A percentile compares a stretch with the other conserved stretches of the same genome.
Conservation (phyloP, 345 rosid species). For the Lagerstroemia speciosa region DNA sequence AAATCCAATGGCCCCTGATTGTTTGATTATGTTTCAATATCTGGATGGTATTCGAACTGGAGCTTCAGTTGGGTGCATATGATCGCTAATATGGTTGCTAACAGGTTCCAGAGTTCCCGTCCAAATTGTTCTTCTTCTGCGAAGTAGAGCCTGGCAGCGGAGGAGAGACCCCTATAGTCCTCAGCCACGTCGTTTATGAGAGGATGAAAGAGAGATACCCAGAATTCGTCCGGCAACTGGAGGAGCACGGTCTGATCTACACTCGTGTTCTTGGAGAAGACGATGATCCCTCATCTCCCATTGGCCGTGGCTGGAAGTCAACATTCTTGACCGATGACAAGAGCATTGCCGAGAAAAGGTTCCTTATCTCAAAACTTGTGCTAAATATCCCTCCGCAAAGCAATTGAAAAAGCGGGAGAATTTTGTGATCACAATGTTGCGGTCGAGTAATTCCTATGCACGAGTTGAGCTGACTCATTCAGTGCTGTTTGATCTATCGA, state of each 20-base stretch:
- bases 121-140: slow-evolving; percentile 81
- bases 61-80: not conserved
- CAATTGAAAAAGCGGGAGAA: too few relatives aligned
- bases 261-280: slow-evolving; percentile 63
- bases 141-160: slow-evolving; percentile 80
- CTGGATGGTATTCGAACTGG: not conserved
- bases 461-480: not conserved
- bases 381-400: too few relatives aligned
- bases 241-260: slow-evolving; percentile 65
- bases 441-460: not conserved
- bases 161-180: slow-evolving; percentile 87
- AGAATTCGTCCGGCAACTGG: slow-evolving; percentile 53
- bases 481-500: not conserved
- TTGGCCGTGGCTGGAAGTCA: slow-evolving; percentile 95
- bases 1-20: not conserved
- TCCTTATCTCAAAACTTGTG: not conserved
- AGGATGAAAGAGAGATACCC: slow-evolving; percentile 64
- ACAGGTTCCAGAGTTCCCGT: slow-evolving; percentile 86
- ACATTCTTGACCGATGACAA: slow-evolving; percentile 73
- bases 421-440: too few relatives aligned
- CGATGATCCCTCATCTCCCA: slow-evolving; percentile 75
- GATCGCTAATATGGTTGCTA: not conserved
- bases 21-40: not conserved
- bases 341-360: slow-evolving; percentile 68
- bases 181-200: slow-evolving; percentile 71